Base-by-base conservation (phyloP, 805 yeast genomes). In the Zygosaccharomyces lentus region DNA sequence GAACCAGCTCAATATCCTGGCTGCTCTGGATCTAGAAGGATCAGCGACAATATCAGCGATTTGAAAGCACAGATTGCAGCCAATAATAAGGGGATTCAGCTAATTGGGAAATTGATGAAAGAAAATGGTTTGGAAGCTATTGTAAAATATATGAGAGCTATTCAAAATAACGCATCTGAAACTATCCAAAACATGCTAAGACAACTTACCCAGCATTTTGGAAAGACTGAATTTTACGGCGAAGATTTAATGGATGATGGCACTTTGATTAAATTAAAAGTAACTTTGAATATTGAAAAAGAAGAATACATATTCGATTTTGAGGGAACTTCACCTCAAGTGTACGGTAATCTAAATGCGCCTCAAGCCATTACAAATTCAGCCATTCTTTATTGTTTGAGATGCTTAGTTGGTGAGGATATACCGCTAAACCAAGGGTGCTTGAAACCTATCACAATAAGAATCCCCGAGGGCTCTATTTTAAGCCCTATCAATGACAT, bases 371-470 rank as follows among this genome's bases (percentile, higher is more conserved):
- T 91, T 52, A 82, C 96, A 1, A 80, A 80, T 59, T 84, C 95
- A 25, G 96, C 97, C 1, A 81, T 91, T 45, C 75, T 91, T 36
- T 90, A 90, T 65, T 89, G 91, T 49, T 68, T 90, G 57, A 71
- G 98, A 50, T 84, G 95, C 46, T 71, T 91, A 59, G 89, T 91
- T 31, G 81, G 84, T 50, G 87, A 82, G 50, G 89, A 85, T 52
- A 89, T 90, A 48, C 98, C 98, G 1, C 72, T 90, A 59, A 91
- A 91, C 62, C 95, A 89, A 62, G 97, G 98, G 6, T 91, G 96
- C 64, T 72, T 91, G 54, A 70, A 76, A 43, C 96, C 97, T 0
- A 78, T 91, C 43, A 69, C 78, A 8, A 80, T 90, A 23, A 67
- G 66, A 2, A 77, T 82, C 41, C 90, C 89, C 3, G 69, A 71